A percentile compares a stretch with the other conserved stretches of the same genome.
Conservation (phyloP, 1,284 basidiomycete species). For the Ustilago lituana region DNA sequence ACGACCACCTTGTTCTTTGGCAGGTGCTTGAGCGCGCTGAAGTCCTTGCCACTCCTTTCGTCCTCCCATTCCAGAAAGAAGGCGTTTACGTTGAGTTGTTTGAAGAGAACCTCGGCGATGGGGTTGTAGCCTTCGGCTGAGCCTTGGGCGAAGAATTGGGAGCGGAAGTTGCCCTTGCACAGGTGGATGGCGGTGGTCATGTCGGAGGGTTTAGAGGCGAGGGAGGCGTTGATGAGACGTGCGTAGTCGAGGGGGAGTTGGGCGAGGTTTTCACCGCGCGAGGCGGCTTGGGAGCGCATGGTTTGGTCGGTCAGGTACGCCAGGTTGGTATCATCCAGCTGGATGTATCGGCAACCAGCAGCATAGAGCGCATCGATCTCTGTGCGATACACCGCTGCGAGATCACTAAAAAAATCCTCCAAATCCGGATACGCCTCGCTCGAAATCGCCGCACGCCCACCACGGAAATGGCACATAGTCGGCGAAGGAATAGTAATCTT, state of each 20-base stretch:
- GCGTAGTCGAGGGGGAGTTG: conserved; percentile 48
- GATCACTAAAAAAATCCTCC: conserved; percentile 79
- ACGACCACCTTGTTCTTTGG: conserved; percentile 77
- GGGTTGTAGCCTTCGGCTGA: conserved; percentile 79
- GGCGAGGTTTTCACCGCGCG: conserved; percentile 47
- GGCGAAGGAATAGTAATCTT: conserved; percentile 81
- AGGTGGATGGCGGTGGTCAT: conserved; percentile 78
- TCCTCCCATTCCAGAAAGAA: conserved; percentile 83
- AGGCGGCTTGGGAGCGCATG: conserved; percentile 40
- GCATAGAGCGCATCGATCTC: conserved; percentile 79
- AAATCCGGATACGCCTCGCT: conserved; percentile 74
- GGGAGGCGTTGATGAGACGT: conserved; percentile 70
- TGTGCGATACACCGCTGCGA: conserved; percentile 76
- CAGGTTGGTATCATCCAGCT: conserved; percentile 72
- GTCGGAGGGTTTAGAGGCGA: conserved; percentile 74
- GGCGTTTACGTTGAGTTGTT: conserved; percentile 77
- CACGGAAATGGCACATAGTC: conserved; percentile 58
- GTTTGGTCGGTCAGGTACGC: conserved; percentile 64
- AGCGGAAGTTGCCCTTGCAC: conserved; percentile 80
- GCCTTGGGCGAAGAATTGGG: conserved; percentile 66
- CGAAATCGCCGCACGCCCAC: conserved; percentile 44
- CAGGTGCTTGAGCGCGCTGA: conserved; percentile 69
- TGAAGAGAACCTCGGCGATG: conserved; percentile 77
- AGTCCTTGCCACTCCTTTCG: conserved; percentile 75
- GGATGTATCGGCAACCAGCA: conserved; percentile 76